Conservation (phyloP, 208 protist species). For the Vickermania ingenoplastis region DNA sequence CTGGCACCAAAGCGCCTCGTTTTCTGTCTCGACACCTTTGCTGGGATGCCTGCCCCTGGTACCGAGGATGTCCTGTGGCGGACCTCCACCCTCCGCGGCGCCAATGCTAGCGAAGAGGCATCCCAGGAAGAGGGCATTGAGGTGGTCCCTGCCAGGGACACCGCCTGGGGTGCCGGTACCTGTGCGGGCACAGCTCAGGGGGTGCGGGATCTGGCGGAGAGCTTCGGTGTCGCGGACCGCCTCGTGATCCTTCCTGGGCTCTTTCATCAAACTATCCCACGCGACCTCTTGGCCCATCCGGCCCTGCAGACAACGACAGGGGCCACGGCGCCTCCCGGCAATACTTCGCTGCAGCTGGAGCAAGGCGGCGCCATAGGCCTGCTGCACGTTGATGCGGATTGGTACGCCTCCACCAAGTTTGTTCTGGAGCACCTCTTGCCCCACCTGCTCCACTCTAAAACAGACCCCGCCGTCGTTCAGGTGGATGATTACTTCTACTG, state of each 20-base stretch:
- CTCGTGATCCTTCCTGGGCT: conserved; percentile 36
- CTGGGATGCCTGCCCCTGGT: conserved; percentile 55
- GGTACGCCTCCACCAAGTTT: conserved; percentile 59
- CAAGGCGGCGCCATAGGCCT: conserved; percentile 26
- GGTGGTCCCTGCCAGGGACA: conserved; percentile 5
- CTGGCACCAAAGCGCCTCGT: conserved; percentile 12
- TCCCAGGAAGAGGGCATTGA: neutral
- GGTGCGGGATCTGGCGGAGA: conserved; percentile 31
- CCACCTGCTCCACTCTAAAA: conserved; percentile 8
- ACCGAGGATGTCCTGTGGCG: conserved; percentile 14
- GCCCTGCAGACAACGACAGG: neutral
- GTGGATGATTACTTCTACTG: conserved; percentile 83
- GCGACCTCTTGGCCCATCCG: conserved; percentile 19
- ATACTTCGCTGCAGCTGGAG: neutral
- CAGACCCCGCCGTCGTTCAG: conserved; percentile 30
- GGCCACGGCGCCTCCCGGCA: neutral
- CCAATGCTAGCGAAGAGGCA: neutral
- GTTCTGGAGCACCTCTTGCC: conserved; percentile 33
- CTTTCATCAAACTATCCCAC: conserved; percentile 41
- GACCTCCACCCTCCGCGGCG: neutral
- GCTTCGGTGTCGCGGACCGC: conserved; percentile 49
- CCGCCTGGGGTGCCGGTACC: conserved; percentile 58
- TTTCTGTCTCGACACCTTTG: conserved; percentile 63
- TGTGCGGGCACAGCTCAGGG: conserved; percentile 28
- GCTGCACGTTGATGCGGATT: conserved; percentile 71